Evolutionary conservation across 306 rosid genomes (phyloP), one percentile per base, ranked within the genome.

Genomic region (Abrus pulchellus): DNA sequence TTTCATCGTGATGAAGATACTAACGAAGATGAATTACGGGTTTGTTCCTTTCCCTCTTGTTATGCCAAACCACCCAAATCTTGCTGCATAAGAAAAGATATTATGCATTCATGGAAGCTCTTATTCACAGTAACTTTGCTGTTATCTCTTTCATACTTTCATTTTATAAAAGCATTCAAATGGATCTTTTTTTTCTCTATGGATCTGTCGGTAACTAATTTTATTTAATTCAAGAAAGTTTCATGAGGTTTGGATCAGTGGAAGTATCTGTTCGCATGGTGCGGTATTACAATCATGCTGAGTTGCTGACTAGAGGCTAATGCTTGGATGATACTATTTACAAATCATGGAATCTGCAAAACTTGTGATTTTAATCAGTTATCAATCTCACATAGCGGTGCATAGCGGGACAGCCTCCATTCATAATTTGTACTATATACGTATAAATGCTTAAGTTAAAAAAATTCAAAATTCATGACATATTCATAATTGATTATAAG

Each of bases 11-110:
- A 91, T 55, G 97, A 89, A 44, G 94, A 91, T 70, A 77, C 80
- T 54, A 91, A 89, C 75, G 90, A 78, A 53, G 98, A 95, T 80
- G 99, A 95, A 87, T 29, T 95, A 69, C 87, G 94, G 97, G 99
- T 94, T 61, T 45, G 92, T 47, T n/a, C 77, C 81, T 85, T 78
- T 81, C 87, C 82, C 59, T 76, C 78, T 50, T 83, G 29, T 45
- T 72, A 20, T 66, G 49, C 44, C 56, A 77, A 67, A 66, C 43
- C 44, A 60, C 56, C 75, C 56, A 20, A 68, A 49, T 57, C 56
- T 52, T 80, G 80, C 32, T 59, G 62, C 56, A 13, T 40, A 34
- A 20, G 64, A 65, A 86, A 60, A 68, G 9, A 48, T 52, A 54
- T 13, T 64, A 55, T 57, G 14, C 70, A 64, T 70, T 64, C 38